Conservation (phyloP, 1,284 basidiomycete genomes). For the Ceratobasidium sp. region DNA sequence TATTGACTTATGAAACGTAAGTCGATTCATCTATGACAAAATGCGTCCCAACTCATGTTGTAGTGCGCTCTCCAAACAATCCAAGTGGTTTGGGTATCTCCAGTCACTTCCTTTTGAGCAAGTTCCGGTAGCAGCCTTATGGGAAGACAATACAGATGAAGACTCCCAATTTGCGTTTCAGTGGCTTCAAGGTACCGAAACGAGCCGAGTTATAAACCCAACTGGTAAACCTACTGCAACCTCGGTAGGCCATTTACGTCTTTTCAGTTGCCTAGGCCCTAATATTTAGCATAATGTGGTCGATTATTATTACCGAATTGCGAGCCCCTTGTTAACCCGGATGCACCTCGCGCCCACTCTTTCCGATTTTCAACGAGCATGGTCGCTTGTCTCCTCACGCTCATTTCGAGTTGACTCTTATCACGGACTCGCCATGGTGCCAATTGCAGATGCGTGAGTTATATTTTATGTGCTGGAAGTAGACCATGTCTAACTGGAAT, state of each 20-base stretch:
- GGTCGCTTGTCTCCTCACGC: conserved; percentile 83
- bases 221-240: background rate
- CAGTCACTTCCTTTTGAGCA: conserved; percentile 66
- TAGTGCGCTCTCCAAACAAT: conserved; percentile 53
- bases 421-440: conserved; percentile 87
- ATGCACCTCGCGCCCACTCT: conserved; percentile 28
- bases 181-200: conserved; percentile 57
- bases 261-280: background rate
- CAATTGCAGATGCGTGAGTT: conserved; percentile 85
- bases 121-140: conserved; percentile 72
- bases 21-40: conserved; percentile 49
- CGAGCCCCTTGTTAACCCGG: conserved; percentile 18
- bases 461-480: background rate
- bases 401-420: conserved; percentile 89
- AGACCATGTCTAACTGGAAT: conserved; percentile 33
- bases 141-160: conserved; percentile 56
- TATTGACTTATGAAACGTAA: conserved; percentile 72
- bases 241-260: conserved; percentile 28
- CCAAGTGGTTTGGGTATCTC: conserved; percentile 74
- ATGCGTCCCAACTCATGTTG: conserved; percentile 2
- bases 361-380: conserved; percentile 72
- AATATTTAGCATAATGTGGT: conserved; percentile 30
- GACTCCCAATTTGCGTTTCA: conserved; percentile 45
- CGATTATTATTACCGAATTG: conserved; percentile 22
- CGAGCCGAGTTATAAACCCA: conserved; percentile 56